These are phyloP conservation scores for Pelargonium myrrhifolium DNA, from an alignment of 441 rosid genomes.

Conservation along the genomic window DNA sequence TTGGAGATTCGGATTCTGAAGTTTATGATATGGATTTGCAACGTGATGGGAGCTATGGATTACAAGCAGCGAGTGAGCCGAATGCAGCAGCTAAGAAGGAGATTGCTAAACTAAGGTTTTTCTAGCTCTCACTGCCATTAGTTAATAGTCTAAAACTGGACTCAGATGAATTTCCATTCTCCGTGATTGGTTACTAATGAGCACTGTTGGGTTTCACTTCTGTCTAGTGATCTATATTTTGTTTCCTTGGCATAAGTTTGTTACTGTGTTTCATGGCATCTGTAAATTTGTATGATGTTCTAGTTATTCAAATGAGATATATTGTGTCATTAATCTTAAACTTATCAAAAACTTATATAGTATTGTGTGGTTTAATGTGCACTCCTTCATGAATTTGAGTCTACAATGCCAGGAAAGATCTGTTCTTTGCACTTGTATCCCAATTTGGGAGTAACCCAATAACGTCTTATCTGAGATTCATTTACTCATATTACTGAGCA, in stretches of 20 bases:
- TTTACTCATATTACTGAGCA: no score
- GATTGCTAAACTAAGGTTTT: neutral
- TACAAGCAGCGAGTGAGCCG: slow-evolving; percentile 1
- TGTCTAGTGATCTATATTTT: neutral
- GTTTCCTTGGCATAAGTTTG: no score
- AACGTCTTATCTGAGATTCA: no score
- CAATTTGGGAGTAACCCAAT: no score
- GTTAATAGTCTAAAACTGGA: no score
- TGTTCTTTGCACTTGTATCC: no score
- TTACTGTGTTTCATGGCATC: neutral
- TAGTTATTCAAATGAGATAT: neutral
- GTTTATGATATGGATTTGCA: slow-evolving; percentile 32
- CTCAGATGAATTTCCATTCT: no score
- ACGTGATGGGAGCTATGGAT: slow-evolving; percentile 24
- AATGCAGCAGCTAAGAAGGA: neutral
- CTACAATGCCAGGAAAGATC: neutral
- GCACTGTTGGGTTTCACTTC: neutral
- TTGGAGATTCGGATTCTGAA: slow-evolving; percentile 20
- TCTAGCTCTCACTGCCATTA: neutral
- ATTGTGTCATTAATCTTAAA: neutral
- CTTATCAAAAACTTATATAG: neutral
- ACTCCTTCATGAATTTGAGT: neutral
- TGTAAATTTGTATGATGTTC: slow-evolving; percentile 1
- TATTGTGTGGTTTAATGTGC: neutral
- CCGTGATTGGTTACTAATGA: neutral